Percentiles rank a stretch among this genome's conserved stretches.
These are phyloP conservation scores for Acephala macrosclerotiorum DNA, from an alignment of 2,329 filamentous ascomycete species.

Conservation along the genomic window DNA sequence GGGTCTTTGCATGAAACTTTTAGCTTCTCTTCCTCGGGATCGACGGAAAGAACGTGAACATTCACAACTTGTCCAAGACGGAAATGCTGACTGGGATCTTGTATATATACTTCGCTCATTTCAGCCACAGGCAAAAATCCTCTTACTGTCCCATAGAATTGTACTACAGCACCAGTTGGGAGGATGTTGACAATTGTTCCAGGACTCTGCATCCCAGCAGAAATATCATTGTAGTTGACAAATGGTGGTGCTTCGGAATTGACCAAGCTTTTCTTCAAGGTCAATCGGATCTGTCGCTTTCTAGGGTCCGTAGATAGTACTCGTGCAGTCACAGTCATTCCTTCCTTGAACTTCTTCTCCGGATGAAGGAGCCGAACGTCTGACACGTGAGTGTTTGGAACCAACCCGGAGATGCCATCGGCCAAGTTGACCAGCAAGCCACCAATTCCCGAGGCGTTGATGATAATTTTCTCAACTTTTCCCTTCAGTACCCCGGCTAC, in stretches of 20 bases:
- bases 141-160: slow-evolving; percentile 85
- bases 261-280: slow-evolving; percentile 92
- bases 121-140: slow-evolving; percentile 93
- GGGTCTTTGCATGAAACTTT: slow-evolving; percentile 94
- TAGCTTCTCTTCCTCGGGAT: slow-evolving; percentile 74
- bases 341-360: slow-evolving; percentile 94
- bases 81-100: slow-evolving; percentile 89
- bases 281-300: slow-evolving; percentile 83
- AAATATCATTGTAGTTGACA: slow-evolving; percentile 77
- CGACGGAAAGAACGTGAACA: slow-evolving; percentile 84
- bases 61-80: slow-evolving; percentile 88
- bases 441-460: slow-evolving; percentile 78
- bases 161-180: slow-evolving; percentile 81
- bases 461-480: slow-evolving; percentile 82
- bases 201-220: slow-evolving; percentile 77
- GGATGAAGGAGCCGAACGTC: slow-evolving; percentile 89
- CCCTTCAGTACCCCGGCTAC: slow-evolving; percentile 83
- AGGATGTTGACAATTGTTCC: slow-evolving; percentile 88
- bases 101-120: slow-evolving; percentile 97
- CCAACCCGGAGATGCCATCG: slow-evolving; percentile 87
- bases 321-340: slow-evolving; percentile 82
- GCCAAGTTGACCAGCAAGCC: slow-evolving; percentile 85
- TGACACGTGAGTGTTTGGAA: slow-evolving; percentile 86
- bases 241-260: slow-evolving; percentile 87
- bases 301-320: slow-evolving; percentile 81